A percentile compares a stretch with the other conserved stretches of the same genome.
Evolutionary conservation across 768 basidiomycete species (phyloP).

Genomic region (Bullera alba): DNA sequence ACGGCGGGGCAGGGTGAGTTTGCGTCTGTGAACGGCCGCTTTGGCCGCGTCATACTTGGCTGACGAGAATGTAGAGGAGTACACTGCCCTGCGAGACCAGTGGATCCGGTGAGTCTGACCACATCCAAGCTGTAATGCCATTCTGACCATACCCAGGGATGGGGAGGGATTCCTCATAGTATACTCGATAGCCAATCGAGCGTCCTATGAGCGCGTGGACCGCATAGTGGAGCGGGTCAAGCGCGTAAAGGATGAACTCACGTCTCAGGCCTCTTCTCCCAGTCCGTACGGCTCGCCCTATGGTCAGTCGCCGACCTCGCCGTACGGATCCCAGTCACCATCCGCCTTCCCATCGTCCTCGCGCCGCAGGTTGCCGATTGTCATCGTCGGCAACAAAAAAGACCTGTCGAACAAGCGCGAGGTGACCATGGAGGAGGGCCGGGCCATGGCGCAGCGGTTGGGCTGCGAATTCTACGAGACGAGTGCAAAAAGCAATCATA

Average conservation of each 20-base stretch:
- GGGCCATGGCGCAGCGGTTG: conserved; percentile 68
- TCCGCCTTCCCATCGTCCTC: background rate
- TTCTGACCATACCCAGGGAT: conserved; percentile 54
- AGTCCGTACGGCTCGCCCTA: background rate
- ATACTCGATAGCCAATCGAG: conserved; percentile 90
- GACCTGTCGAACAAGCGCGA: conserved; percentile 88
- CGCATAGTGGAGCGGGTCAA: conserved; percentile 83
- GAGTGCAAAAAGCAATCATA: conserved; percentile 87
- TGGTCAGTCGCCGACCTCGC: background rate
- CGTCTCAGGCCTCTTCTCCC: background rate
- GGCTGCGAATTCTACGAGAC: conserved; percentile 95
- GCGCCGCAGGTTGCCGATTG: conserved; percentile 63
- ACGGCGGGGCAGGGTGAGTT: conserved; percentile 89
- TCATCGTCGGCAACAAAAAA: conserved; percentile 93
- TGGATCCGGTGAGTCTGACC: conserved; percentile 72
- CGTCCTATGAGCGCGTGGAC: conserved; percentile 82
- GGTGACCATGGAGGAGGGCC: conserved; percentile 83
- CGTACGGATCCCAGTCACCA: background rate
- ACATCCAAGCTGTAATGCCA: conserved; percentile 7
- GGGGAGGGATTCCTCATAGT: conserved; percentile 97
- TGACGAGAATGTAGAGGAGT: conserved; percentile 64
- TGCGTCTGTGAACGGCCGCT: background rate
- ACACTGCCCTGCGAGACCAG: conserved; percentile 90
- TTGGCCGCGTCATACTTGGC: background rate
- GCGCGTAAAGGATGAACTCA: conserved; percentile 63